A percentile compares a stretch with the other conserved stretches of the same genome.
These are phyloP conservation scores for Hura crepitans DNA, from an alignment of 441 rosid genomes.

Conservation along the genomic window DNA sequence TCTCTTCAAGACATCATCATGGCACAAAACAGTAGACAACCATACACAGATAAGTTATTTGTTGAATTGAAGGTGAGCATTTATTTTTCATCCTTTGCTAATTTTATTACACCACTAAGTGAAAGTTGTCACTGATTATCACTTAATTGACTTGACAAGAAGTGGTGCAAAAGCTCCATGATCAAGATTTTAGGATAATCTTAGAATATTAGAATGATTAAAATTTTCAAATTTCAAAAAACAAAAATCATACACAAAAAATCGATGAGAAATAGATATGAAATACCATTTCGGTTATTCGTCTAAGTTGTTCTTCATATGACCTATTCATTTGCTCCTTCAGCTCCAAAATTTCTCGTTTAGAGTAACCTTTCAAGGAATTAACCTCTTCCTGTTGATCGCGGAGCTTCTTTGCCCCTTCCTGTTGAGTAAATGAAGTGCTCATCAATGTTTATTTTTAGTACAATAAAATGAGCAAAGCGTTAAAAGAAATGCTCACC, in stretches of 20 bases:
- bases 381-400: slow-evolving; percentile 60
- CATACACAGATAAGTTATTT: slow-evolving; percentile 67
- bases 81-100: background rate
- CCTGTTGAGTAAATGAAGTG: slow-evolving; percentile 35
- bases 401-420: slow-evolving; percentile 55
- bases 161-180: slow-evolving; percentile 56
- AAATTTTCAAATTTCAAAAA: background rate
- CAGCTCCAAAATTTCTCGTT: slow-evolving; percentile 48
- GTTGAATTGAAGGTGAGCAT: slow-evolving; percentile 50
- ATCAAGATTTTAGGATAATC: slow-evolving; percentile 23
- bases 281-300: slow-evolving; percentile 67
- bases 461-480: background rate
- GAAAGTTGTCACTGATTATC: background rate
- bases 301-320: slow-evolving; percentile 57
- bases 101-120: background rate
- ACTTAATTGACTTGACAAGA: slow-evolving; percentile 36
- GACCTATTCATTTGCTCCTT: slow-evolving; percentile 55
- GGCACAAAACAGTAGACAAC: slow-evolving; percentile 54
- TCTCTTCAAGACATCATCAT: slow-evolving; percentile 48
- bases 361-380: slow-evolving; percentile 53
- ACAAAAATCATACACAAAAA: slow-evolving; percentile 1
- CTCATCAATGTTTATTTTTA: background rate
- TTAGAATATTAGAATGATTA: background rate
- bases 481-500: slow-evolving; percentile 30
- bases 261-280: background rate